Conservation (phyloP, 1,284 basidiomycete genomes). For the Pseudozyma sp. region DNA sequence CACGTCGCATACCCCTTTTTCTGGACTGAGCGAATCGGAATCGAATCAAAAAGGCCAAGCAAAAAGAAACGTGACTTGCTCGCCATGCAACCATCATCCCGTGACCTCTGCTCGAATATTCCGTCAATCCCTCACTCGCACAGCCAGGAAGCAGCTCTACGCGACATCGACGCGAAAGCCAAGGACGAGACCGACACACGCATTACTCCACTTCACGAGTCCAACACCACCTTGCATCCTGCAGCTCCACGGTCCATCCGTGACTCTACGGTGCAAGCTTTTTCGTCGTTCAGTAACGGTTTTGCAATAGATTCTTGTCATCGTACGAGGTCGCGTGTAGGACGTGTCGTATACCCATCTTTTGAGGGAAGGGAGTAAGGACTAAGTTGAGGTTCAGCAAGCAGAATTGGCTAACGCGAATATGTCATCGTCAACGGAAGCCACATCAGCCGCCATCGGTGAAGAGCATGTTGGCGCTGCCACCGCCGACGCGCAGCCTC, state of each 20-base stretch:
- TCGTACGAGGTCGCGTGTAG: too few relatives aligned
- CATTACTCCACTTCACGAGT: neutral
- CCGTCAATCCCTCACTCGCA: neutral
- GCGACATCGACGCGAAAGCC: neutral
- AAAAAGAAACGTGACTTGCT: constrained; percentile 44
- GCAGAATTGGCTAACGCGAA: too few relatives aligned
- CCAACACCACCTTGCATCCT: neutral
- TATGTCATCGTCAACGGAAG: constrained; percentile 20
- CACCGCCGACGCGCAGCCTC: neutral
- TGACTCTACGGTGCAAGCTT: too few relatives aligned
- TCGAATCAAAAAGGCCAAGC: neutral
- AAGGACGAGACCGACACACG: constrained; percentile 1
- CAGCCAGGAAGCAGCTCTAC: constrained; percentile 26
- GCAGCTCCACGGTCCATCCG: too few relatives aligned
- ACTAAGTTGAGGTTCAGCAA: too few relatives aligned
- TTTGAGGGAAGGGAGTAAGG: too few relatives aligned
- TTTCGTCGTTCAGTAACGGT: too few relatives aligned
- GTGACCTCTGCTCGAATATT: constrained; percentile 40
- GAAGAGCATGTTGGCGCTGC: too few relatives aligned
- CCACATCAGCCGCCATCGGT: constrained; percentile 2
- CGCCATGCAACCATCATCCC: constrained; percentile 51
- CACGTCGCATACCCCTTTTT: neutral
- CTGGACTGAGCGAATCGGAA: neutral
- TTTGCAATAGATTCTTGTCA: too few relatives aligned
- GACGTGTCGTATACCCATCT: too few relatives aligned